Conservation (phyloP, 1,284 basidiomycete species). For the Trichosporon coremiiforme region DNA sequence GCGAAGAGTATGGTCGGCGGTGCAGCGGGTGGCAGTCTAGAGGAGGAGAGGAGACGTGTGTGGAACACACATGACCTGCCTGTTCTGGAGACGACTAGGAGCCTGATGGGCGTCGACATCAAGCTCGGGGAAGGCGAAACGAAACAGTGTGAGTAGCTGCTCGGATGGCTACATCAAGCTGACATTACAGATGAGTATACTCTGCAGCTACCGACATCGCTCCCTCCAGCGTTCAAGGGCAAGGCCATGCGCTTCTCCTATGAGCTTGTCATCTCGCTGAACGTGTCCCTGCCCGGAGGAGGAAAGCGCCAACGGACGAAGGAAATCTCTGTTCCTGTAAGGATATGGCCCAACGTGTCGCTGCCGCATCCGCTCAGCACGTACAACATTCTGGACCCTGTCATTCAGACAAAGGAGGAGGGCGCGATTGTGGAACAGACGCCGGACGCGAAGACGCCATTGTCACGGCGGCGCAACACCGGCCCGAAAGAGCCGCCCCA, state of each 20-base stretch:
- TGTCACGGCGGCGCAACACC: neutral
- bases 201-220: conserved; percentile 69
- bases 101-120: conserved; percentile 53
- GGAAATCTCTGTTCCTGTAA: conserved; percentile 47
- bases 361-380: conserved; percentile 37
- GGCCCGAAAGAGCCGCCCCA: conserved; percentile 22
- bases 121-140: conserved; percentile 47
- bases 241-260: conserved; percentile 83
- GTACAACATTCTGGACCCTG: conserved; percentile 52
- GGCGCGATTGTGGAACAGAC: conserved; percentile 35
- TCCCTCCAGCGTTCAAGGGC: conserved; percentile 89
- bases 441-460: neutral
- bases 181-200: conserved; percentile 69
- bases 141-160: conserved; percentile 46
- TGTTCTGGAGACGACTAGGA: conserved; percentile 51
- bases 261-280: conserved; percentile 74
- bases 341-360: conserved; percentile 52
- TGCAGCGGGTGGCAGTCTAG: conserved; percentile 49
- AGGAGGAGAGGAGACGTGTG: conserved; percentile 54
- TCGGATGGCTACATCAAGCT: neutral
- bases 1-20: conserved; percentile 52
- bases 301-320: conserved; percentile 44
- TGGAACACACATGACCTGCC: conserved; percentile 56
- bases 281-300: conserved; percentile 42
- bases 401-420: conserved; percentile 55